A percentile compares a stretch with the other conserved stretches of the same genome.
phyloP scores from a whole-genome alignment of 2,329 filamentous ascomycete genomes.

The Rugonectria rugulosa region DNA sequence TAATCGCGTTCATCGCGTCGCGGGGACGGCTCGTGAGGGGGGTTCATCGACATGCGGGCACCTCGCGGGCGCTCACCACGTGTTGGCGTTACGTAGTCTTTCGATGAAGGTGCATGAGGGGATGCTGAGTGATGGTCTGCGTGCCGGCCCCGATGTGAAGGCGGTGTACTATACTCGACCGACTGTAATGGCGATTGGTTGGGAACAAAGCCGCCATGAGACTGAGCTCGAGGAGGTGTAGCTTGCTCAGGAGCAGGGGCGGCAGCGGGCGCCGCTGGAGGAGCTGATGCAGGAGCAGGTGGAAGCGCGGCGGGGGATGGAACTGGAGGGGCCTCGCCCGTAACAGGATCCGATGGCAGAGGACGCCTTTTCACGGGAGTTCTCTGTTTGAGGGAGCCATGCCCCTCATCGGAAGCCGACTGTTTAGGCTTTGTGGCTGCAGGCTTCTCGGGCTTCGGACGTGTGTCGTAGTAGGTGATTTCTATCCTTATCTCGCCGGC shows the following conservation, averaged over 20 bases:
- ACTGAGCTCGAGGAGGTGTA: conserved; percentile 54
- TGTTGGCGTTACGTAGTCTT: conserved; percentile 32
- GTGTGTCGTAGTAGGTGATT: conserved; percentile 92
- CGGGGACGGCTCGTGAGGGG: conserved; percentile 45
- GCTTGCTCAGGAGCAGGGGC: conserved; percentile 52
- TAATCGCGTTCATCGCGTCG: conserved; percentile 49
- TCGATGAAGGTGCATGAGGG: conserved; percentile 32
- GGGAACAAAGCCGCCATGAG: conserved; percentile 51
- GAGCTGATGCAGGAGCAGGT: background rate
- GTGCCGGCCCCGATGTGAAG: conserved; percentile 45
- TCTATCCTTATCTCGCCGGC: conserved; percentile 94
- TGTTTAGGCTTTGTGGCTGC: conserved; percentile 59
- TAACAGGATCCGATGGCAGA: conserved; percentile 79
- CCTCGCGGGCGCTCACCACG: conserved; percentile 39
- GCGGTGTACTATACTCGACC: conserved; percentile 58
- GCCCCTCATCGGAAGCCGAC: conserved; percentile 46
- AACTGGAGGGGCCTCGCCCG: conserved; percentile 50
- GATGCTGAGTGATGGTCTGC: conserved; percentile 49
- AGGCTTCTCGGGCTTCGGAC: conserved; percentile 80
- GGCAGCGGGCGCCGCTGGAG: conserved; percentile 34
- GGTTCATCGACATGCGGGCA: conserved; percentile 45
- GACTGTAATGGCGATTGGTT: conserved; percentile 62
- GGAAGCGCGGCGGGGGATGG: background rate
- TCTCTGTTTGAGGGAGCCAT: conserved; percentile 54
- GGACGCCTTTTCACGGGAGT: conserved; percentile 82